Percentiles rank a stretch among this genome's conserved stretches.
These are phyloP conservation scores for Pseudocohnilembus persalinus DNA, from an alignment of 169 alveolate species.

Conservation along the genomic window DNA sequence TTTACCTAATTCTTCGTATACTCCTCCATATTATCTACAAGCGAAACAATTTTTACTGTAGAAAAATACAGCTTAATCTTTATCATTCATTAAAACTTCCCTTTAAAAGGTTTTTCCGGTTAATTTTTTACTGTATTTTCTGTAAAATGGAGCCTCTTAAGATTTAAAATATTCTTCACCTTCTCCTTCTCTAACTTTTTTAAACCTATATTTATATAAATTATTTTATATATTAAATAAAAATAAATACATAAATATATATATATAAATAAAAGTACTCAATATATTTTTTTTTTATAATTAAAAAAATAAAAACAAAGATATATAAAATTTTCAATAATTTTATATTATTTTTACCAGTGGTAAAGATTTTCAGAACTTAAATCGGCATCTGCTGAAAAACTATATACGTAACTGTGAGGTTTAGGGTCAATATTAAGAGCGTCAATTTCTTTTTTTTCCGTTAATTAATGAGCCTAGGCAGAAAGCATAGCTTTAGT, in stretches of 20 bases:
- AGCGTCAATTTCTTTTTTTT: background rate
- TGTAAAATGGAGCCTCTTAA: background rate
- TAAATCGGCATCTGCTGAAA: background rate
- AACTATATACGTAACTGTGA: background rate
- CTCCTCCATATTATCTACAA: background rate
- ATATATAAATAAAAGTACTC: too few relatives aligned
- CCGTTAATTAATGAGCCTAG: background rate
- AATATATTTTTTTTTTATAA: too few relatives aligned
- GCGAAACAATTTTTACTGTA: background rate
- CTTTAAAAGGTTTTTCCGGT: background rate
- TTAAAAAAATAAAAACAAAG: too few relatives aligned
- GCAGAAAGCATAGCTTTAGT: background rate
- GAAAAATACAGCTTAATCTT: background rate
- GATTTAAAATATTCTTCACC: background rate
- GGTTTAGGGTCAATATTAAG: background rate
- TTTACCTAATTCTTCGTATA: background rate
- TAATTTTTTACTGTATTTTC: background rate
- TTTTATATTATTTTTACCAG: background rate
- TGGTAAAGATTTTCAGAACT: background rate
- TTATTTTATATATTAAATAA: too few relatives aligned
- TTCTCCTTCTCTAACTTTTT: background rate
- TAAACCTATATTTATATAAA: too few relatives aligned
- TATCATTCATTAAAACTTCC: background rate
- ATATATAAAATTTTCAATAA: too few relatives aligned
- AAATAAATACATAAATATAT: too few relatives aligned